Percentiles rank a stretch among this genome's conserved stretches.
phyloP scores from a whole-genome alignment of 169 alveolate genomes.

The Plasmodium vinckei region DNA sequence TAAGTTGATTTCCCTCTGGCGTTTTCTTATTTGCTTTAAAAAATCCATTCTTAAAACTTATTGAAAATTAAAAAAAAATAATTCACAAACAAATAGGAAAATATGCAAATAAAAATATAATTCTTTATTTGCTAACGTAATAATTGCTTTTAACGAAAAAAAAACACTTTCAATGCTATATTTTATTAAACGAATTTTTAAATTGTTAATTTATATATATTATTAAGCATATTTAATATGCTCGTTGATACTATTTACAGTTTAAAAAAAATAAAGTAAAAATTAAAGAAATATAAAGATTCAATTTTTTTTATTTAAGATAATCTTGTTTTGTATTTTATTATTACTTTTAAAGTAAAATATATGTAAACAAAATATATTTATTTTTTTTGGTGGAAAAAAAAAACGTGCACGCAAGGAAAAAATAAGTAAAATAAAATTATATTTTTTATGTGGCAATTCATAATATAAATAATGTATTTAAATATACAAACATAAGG shows the following conservation, averaged over 20 bases:
- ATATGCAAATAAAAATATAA: too few relatives aligned
- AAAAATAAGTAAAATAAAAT: not conserved
- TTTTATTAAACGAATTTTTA: too few relatives aligned
- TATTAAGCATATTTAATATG: too few relatives aligned
- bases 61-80: not conserved
- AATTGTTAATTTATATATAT: too few relatives aligned
- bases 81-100: not conserved
- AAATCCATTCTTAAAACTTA: conserved; percentile 48
- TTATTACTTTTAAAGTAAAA: not conserved
- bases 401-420: conserved; percentile 3
- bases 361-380: too few relatives aligned
- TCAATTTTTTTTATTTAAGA: not conserved
- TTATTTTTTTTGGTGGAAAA: not conserved
- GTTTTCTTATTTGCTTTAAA: conserved; percentile 50
- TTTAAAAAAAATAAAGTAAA: too few relatives aligned
- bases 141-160: too few relatives aligned
- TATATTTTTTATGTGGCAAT: too few relatives aligned
- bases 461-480: not conserved
- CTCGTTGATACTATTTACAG: too few relatives aligned
- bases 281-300: not conserved
- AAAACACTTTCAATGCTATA: too few relatives aligned
- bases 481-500: not conserved
- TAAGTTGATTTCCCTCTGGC: conserved; percentile 57
- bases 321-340: not conserved
- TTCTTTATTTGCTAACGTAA: too few relatives aligned